Evolutionary conservation across 805 yeast species (phyloP), one percentile per base, ranked within the genome.

Genomic region (Kurtzmaniella fragi): DNA sequence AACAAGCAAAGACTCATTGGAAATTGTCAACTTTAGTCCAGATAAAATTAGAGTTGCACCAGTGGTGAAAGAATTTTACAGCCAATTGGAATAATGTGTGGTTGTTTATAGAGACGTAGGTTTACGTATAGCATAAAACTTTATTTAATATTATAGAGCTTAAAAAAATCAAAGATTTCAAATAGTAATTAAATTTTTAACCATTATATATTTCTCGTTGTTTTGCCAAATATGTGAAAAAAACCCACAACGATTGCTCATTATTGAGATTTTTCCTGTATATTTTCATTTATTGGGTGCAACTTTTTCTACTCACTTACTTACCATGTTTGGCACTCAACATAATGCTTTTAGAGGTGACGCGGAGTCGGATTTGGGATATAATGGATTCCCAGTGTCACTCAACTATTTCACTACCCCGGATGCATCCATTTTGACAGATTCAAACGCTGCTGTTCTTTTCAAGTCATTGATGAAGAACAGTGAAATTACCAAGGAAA

Each of bases 401-500:
- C 59, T 87, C 39, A 81, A 81, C 53, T 89, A 85, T 57, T 74
- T 87, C 44, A 78, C 84, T 11, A 95, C 93, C 3, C 95, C 95
- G 1, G 91, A 87, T 48, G 50, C 57, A 3, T 49, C 55, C 11
- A 32, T 37, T 5, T 42, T 68, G 17, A 28, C 41, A 10, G 57
- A 58, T 35, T 77, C 84, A 7, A 72, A 72, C 34, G 57, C 84
- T 40, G 73, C 75, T 32, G 64, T 89, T 9, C 66, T 80, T n/a
- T 83, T 89, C 67, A 89, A 84, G 54, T 77, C 84, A 8, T 59
- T 90, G 36, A 56, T 83, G 56, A 90, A 89, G 59, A 77, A 84
- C 53, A 95, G 89, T 52, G 74, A 82, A 5, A 80, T 78, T n/a
- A 91, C 98, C 0, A 84, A 81, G 53, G 95, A 87, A 49, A 85